Percentiles rank a stretch among this genome's conserved stretches.
Conservation (phyloP, 2,329 filamentous ascomycete species). For the Fusarium sulawesiense region DNA sequence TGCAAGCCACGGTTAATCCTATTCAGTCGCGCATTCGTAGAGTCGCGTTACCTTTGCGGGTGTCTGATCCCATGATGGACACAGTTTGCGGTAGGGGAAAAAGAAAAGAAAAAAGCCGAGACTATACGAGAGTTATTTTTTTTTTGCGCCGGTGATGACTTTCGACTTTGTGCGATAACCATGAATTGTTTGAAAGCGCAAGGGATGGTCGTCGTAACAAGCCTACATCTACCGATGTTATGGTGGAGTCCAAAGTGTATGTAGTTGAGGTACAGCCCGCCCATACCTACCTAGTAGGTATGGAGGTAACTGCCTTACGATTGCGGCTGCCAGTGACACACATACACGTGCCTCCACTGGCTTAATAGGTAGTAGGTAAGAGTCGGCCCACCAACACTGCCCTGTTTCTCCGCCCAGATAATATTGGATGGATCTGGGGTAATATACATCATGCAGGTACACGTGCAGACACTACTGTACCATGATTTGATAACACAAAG, state of each 20-base stretch:
- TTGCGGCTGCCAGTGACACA: constrained; percentile 36
- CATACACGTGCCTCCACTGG: constrained; percentile 40
- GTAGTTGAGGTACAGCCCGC: constrained; percentile 1
- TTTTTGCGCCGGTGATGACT: not conserved
- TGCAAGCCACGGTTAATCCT: constrained; percentile 41
- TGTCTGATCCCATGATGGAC: constrained; percentile 39
- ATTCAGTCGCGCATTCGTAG: constrained; percentile 13
- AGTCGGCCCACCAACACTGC: constrained; percentile 31
- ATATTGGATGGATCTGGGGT: not conserved
- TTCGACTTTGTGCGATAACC: constrained; percentile 11
- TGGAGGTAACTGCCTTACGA: constrained; percentile 24
- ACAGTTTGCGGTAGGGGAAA: not conserved
- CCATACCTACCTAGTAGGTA: not conserved
- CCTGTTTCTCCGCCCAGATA: constrained; percentile 35
- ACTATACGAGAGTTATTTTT: not conserved
- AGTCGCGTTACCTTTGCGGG: constrained; percentile 49
- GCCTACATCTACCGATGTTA: constrained; percentile 18
- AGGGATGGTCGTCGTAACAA: constrained; percentile 31
- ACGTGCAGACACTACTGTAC: not conserved
- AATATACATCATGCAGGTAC: not conserved
- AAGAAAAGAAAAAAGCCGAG: not conserved
- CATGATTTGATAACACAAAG: not conserved
- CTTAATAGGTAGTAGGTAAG: not conserved
- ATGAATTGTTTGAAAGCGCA: constrained; percentile 1
- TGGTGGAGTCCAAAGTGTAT: constrained; percentile 35